phyloP scores from a whole-genome alignment of 345 rosid genomes.

The Sisymbrium irio region DNA sequence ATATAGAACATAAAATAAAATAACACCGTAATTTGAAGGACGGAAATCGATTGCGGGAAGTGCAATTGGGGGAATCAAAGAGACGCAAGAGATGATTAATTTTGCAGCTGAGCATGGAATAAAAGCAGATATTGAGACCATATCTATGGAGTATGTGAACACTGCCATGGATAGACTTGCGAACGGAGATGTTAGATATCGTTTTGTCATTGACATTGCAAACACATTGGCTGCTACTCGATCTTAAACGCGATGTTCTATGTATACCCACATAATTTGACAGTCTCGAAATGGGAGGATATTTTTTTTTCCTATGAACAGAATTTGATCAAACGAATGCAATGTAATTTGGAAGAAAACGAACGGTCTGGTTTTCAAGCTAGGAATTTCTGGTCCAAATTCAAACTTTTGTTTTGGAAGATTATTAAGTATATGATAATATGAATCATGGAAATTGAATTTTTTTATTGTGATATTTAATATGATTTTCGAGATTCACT shows the following conservation, averaged over 20 bases:
- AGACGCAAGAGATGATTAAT: slow-evolving; percentile 61
- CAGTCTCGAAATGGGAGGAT: neutral
- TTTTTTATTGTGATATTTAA: neutral
- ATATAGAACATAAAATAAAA: neutral
- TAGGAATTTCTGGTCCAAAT: neutral
- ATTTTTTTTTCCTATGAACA: neutral
- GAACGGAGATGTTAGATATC: slow-evolving; percentile 53
- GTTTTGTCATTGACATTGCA: slow-evolving; percentile 56
- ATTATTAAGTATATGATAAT: neutral
- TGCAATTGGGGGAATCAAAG: slow-evolving; percentile 51
- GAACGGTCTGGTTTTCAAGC: neutral
- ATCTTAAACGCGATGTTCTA: slow-evolving; percentile 3
- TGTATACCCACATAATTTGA: neutral
- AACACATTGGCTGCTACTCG: slow-evolving; percentile 29
- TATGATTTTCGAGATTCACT: too few relatives aligned
- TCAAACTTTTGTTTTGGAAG: neutral
- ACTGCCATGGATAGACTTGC: slow-evolving; percentile 49
- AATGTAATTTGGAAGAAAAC: neutral
- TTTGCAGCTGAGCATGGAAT: slow-evolving; percentile 46
- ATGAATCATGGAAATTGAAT: neutral
- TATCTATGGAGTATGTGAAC: slow-evolving; percentile 49
- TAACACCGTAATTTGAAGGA: slow-evolving; percentile 29
- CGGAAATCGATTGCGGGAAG: slow-evolving; percentile 52
- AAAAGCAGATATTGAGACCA: slow-evolving; percentile 49
- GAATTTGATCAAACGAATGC: neutral